These are phyloP conservation scores for Cucurbita moschata DNA, from an alignment of 306 rosid species.

Conservation along the genomic window DNA sequence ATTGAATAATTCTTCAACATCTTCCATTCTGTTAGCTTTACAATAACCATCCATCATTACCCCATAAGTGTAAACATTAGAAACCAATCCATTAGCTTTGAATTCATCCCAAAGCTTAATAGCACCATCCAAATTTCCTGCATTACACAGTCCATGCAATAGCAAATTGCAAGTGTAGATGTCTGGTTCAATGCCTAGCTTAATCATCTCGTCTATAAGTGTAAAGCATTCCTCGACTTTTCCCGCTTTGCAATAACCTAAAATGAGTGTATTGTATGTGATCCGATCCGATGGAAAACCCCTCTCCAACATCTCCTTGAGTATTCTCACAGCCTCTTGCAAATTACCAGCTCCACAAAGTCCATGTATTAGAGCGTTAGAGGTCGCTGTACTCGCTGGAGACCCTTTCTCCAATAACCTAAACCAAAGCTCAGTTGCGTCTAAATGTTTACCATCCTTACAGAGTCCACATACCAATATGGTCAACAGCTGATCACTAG, in stretches of 20 bases:
- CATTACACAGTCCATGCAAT: slow-evolving; percentile 37
- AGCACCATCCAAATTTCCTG: slow-evolving; percentile 43
- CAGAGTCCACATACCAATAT: slow-evolving; percentile 47
- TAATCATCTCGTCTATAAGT: slow-evolving; percentile 46
- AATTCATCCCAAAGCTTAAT: slow-evolving; percentile 40
- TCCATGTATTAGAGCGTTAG: slow-evolving; percentile 58
- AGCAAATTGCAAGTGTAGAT: slow-evolving; percentile 45
- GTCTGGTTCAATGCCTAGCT: slow-evolving; percentile 42
- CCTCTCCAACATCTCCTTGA: slow-evolving; percentile 38
- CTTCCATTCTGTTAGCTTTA: slow-evolving; percentile 38
- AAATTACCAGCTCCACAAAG: slow-evolving; percentile 37
- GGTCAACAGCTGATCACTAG: slow-evolving; percentile 44
- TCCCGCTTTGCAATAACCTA: slow-evolving; percentile 45
- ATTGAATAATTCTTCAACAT: slow-evolving; percentile 34
- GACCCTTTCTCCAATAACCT: slow-evolving; percentile 33
- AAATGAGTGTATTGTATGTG: slow-evolving; percentile 57
- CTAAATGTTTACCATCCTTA: slow-evolving; percentile 31
- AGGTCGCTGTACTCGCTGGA: slow-evolving; percentile 39
- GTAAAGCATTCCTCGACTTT: slow-evolving; percentile 32
- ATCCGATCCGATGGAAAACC: slow-evolving; percentile 41
- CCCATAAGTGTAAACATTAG: slow-evolving; percentile 54
- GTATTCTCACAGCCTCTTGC: slow-evolving; percentile 24
- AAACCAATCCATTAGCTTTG: slow-evolving; percentile 28
- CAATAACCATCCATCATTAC: slow-evolving; percentile 48
- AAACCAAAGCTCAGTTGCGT: slow-evolving; percentile 63